phyloP scores from a whole-genome alignment of 331 rosid species.

The Phaseolus coccineus region DNA sequence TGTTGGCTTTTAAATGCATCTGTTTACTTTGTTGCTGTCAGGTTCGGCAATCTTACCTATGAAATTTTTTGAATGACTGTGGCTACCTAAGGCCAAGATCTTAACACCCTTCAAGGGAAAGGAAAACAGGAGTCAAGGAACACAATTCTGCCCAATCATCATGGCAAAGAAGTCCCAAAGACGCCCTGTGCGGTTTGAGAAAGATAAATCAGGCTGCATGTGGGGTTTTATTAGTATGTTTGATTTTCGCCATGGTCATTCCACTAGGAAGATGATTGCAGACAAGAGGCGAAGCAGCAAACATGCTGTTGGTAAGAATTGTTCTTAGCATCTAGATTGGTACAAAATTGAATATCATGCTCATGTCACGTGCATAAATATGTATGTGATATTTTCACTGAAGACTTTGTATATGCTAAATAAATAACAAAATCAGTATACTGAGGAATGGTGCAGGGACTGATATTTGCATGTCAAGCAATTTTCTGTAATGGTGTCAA shows the following conservation, averaged over 20 bases:
- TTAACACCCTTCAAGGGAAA: neutral
- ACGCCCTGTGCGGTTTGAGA: constrained; percentile 69
- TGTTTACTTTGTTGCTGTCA: constrained; percentile 40
- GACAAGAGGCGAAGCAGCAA: constrained; percentile 74
- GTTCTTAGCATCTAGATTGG: constrained; percentile 20
- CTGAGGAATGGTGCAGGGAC: constrained; percentile 16
- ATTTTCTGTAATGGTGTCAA: constrained; percentile 24
- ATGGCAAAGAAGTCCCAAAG: constrained; percentile 90
- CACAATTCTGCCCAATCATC: constrained; percentile 32
- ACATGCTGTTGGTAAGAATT: constrained; percentile 67
- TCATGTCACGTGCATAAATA: neutral
- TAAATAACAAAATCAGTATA: neutral
- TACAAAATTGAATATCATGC: constrained; percentile 23
- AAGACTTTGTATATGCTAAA: constrained; percentile 9
- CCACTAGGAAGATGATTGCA: constrained; percentile 72
- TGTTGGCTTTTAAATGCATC: constrained; percentile 13
- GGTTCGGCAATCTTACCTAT: constrained; percentile 41
- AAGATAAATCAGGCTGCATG: constrained; percentile 92
- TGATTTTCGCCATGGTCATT: constrained; percentile 89
- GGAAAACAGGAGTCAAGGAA: constrained; percentile 24
- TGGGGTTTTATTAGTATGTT: constrained; percentile 92
- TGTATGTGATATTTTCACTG: neutral
- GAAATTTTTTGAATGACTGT: constrained; percentile 34
- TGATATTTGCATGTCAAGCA: constrained; percentile 29
- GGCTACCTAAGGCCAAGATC: constrained; percentile 36